Conservation (phyloP, 257 asterid species). For the Gynochthodes officinalis region DNA sequence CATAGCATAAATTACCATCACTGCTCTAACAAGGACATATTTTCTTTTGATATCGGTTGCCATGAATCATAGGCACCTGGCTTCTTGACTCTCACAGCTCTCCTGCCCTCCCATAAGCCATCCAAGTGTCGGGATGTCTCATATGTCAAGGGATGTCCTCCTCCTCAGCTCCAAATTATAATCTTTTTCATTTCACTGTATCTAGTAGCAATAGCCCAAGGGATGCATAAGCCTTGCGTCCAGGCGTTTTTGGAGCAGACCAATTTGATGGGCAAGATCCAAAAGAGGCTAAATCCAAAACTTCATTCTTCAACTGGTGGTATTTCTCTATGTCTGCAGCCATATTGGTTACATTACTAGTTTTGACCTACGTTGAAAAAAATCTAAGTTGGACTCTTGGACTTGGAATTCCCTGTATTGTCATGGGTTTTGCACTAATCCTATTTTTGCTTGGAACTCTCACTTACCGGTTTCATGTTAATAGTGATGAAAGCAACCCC, state of each 20-base stretch:
- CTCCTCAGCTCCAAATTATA: conserved; percentile 19
- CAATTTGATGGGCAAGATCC: conserved; percentile 28
- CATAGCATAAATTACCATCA: too few species aligned
- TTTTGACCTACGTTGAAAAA: conserved; percentile 28
- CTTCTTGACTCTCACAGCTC: conserved; percentile 17
- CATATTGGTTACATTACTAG: conserved; percentile 1
- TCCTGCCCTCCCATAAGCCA: conserved; percentile 13
- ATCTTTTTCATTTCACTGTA: conserved; percentile 28
- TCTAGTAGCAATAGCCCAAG: conserved; percentile 28
- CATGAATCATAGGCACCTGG: conserved; percentile 23
- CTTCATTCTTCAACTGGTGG: conserved; percentile 37
- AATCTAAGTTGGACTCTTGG: conserved; percentile 36
- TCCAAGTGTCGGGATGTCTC: neutral
- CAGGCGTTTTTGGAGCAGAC: conserved; percentile 36
- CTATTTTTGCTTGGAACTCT: conserved; percentile 24
- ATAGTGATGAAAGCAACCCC: conserved; percentile 16
- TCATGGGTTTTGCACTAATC: conserved; percentile 24
- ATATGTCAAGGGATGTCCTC: conserved; percentile 8
- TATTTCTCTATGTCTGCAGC: conserved; percentile 23
- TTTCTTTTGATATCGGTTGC: too few species aligned
- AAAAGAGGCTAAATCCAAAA: conserved; percentile 25
- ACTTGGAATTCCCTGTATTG: conserved; percentile 34
- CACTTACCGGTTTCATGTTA: conserved; percentile 22
- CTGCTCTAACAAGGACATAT: neutral
- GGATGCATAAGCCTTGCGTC: conserved; percentile 32